Evolutionary conservation across 225 moss, liverwort and hornwort species (phyloP).

Genomic region (Neckera pumila): DNA sequence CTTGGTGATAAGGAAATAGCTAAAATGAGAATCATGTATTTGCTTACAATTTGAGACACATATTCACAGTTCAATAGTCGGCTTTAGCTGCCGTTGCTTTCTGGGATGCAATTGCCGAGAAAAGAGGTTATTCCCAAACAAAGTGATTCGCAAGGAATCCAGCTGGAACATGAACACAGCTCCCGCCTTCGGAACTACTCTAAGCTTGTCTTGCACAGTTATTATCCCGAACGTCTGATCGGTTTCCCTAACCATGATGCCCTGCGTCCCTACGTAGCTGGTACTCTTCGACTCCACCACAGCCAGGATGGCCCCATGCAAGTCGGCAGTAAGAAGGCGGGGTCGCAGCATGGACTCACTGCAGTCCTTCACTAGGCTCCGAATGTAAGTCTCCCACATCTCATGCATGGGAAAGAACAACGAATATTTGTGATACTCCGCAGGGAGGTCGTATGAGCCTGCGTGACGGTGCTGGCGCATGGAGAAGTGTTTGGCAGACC

Average conservation of each 20-base stretch:
- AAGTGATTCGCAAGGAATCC: constrained; percentile 15
- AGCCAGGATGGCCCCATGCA: constrained; percentile 70
- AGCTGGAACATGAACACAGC: constrained; percentile 62
- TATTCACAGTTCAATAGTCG: constrained; percentile 21
- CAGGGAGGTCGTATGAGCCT: constrained; percentile 57
- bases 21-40: not conserved
- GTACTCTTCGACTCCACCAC: constrained; percentile 64
- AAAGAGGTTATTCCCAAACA: constrained; percentile 32
- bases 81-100: not conserved
- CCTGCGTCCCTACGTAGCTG: constrained; percentile 47
- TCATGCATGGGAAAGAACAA: constrained; percentile 62
- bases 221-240: constrained; percentile 70
- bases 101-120: constrained; percentile 29
- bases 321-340: constrained; percentile 69
- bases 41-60: not conserved
- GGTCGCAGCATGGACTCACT: constrained; percentile 54
- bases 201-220: constrained; percentile 47
- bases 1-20: not conserved
- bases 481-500: constrained; percentile 50
- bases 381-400: constrained; percentile 62
- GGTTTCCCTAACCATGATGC: constrained; percentile 84
- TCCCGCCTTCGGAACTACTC: constrained; percentile 67
- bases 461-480: constrained; percentile 54
- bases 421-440: constrained; percentile 35
- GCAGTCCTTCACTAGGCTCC: constrained; percentile 45